phyloP scores from a whole-genome alignment of 2,329 filamentous ascomycete genomes.

The Fusarium subtropicale region DNA sequence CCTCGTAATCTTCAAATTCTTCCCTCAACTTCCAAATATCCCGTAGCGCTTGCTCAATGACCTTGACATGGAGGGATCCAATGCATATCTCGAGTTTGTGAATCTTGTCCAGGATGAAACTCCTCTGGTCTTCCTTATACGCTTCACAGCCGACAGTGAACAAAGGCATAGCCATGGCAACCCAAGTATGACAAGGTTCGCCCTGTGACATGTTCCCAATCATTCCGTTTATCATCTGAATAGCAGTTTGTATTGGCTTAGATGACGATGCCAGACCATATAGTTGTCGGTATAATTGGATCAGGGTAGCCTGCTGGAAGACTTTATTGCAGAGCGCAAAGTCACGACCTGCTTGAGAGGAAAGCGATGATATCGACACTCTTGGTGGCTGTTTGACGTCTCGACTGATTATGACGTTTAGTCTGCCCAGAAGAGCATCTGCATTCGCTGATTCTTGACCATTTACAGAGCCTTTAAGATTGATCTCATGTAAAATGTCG shows the following conservation, averaged over 20 bases:
- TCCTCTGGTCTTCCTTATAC: conserved; percentile 34
- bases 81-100: conserved; percentile 45
- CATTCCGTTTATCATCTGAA: conserved; percentile 38
- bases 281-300: conserved; percentile 44
- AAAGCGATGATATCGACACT: conserved; percentile 39
- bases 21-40: conserved; percentile 46
- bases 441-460: conserved; percentile 7
- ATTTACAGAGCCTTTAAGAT: neutral
- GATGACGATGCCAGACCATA: conserved; percentile 40
- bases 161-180: conserved; percentile 49
- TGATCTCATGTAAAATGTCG: conserved; percentile 43
- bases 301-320: conserved; percentile 46
- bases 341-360: conserved; percentile 41
- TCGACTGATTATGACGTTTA: conserved; percentile 44
- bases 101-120: conserved; percentile 44
- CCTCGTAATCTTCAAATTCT: conserved; percentile 33
- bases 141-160: conserved; percentile 48
- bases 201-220: conserved; percentile 47
- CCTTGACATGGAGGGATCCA: conserved; percentile 44
- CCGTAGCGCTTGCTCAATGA: conserved; percentile 42
- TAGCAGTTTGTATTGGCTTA: conserved; percentile 30
- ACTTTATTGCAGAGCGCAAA: conserved; percentile 45
- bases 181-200: conserved; percentile 48
- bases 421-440: conserved; percentile 37
- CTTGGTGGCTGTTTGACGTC: conserved; percentile 34